Percentiles rank a stretch among this genome's conserved stretches.
Evolutionary conservation across 495 filamentous ascomycete genomes (phyloP).

Genomic region (Lasiosphaeris hirsuta): DNA sequence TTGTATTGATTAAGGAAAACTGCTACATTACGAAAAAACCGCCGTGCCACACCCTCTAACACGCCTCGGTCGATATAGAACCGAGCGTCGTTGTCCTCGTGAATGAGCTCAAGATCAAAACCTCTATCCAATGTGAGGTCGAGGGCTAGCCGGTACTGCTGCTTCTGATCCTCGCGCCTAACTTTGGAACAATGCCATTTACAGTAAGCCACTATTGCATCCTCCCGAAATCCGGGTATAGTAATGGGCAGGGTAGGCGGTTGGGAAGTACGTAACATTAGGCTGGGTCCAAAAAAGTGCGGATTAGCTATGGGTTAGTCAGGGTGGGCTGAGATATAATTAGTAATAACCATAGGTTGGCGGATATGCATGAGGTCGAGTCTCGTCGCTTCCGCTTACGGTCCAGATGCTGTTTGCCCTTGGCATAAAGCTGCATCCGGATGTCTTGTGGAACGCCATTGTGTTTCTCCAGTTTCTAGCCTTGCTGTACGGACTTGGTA

Average conservation of each 20-base stretch:
- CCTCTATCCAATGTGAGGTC: not conserved
- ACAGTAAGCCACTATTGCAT: not conserved
- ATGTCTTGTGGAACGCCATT: conserved; percentile 3
- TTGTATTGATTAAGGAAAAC: conserved; percentile 8
- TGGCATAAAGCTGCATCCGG: conserved; percentile 2
- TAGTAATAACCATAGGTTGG: conserved; percentile 2
- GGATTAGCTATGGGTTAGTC: not conserved
- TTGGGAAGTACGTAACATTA: not conserved
- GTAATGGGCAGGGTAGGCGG: not conserved
- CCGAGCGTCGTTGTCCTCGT: conserved; percentile 4
- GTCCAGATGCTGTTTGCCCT: not conserved
- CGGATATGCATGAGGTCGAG: too few relatives aligned
- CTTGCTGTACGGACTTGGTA: conserved; percentile 1
- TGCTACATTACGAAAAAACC: not conserved
- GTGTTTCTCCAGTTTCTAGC: conserved; percentile 3
- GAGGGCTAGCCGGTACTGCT: too few relatives aligned
- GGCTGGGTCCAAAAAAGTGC: not conserved
- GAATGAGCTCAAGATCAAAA: not conserved
- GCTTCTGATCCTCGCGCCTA: not conserved
- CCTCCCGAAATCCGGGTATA: conserved; percentile 7
- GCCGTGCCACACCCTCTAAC: conserved; percentile 7
- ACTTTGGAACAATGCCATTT: conserved; percentile 13
- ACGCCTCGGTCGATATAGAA: conserved; percentile 12
- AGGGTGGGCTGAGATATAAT: not conserved
- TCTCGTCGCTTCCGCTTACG: conserved; percentile 8